Conservation (phyloP, 352 stramenopile species). For the Pythium aristosporum region DNA sequence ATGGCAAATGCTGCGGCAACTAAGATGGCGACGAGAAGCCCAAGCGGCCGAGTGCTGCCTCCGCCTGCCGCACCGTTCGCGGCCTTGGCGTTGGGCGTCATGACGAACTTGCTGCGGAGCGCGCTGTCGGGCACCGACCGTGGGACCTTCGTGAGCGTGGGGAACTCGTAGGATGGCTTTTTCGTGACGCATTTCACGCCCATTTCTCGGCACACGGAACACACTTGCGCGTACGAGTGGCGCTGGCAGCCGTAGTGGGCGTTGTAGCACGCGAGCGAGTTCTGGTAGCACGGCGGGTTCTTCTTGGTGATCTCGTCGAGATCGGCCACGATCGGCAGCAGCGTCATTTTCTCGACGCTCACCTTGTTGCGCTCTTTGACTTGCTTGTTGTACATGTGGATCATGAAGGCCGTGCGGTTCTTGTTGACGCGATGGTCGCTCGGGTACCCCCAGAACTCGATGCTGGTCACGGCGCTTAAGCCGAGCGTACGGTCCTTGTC, state of each 20-base stretch:
- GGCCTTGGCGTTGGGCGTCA: slow-evolving; percentile 29
- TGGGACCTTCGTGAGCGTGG: slow-evolving; percentile 29
- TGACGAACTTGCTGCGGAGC: slow-evolving; percentile 41
- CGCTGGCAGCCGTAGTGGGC: slow-evolving; percentile 50
- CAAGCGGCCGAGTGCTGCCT: neutral
- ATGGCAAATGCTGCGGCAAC: neutral
- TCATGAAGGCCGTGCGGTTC: slow-evolving; percentile 39
- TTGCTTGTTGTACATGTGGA: slow-evolving; percentile 57
- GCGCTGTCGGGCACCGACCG: slow-evolving; percentile 32
- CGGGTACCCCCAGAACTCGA: slow-evolving; percentile 62
- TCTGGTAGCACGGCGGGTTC: slow-evolving; percentile 75
- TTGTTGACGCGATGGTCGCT: slow-evolving; percentile 41
- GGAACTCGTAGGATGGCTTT: slow-evolving; percentile 45
- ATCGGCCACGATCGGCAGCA: slow-evolving; percentile 40
- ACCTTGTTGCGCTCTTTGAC: slow-evolving; percentile 21
- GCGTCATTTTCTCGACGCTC: slow-evolving; percentile 24
- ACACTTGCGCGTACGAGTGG: slow-evolving; percentile 63
- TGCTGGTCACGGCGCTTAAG: slow-evolving; percentile 40
- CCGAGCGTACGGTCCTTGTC: slow-evolving; percentile 39
- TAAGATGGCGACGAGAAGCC: neutral
- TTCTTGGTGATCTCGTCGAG: slow-evolving; percentile 37
- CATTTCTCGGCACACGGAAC: slow-evolving; percentile 48
- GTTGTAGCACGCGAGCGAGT: slow-evolving; percentile 47
- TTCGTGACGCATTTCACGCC: slow-evolving; percentile 36
- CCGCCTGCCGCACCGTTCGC: slow-evolving; percentile 14